phyloP scores from a whole-genome alignment of 495 filamentous ascomycete genomes.

The Lentithecium fluviatile region DNA sequence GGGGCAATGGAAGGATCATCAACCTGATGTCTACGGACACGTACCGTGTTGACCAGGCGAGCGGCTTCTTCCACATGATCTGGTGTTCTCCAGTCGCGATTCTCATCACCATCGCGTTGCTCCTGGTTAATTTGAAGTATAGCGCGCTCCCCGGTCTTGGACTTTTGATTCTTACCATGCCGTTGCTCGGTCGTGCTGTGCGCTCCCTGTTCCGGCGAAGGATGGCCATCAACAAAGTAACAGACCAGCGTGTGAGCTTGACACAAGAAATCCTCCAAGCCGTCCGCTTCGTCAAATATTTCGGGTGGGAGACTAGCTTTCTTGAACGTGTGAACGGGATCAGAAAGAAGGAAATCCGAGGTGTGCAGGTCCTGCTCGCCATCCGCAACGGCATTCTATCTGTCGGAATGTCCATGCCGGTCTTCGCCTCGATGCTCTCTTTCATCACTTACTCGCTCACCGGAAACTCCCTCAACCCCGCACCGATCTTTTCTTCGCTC shows the following conservation, averaged over 20 bases:
- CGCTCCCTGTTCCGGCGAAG: slow-evolving; percentile 67
- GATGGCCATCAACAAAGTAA: slow-evolving; percentile 82
- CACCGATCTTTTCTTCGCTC: slow-evolving; percentile 84
- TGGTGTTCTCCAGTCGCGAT: slow-evolving; percentile 82
- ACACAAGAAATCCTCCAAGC: slow-evolving; percentile 91
- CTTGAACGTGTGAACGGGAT: slow-evolving; percentile 70
- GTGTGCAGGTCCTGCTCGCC: slow-evolving; percentile 75
- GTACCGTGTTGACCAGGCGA: slow-evolving; percentile 82
- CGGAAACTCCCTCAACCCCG: slow-evolving; percentile 66
- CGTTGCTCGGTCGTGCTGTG: slow-evolving; percentile 70
- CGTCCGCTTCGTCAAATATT: slow-evolving; percentile 93
- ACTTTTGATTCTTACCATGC: slow-evolving; percentile 73
- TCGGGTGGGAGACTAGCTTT: slow-evolving; percentile 90
- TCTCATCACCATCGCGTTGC: slow-evolving; percentile 70
- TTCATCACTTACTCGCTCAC: slow-evolving; percentile 91
- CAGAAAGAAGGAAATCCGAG: slow-evolving; percentile 68
- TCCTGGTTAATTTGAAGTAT: slow-evolving; percentile 82
- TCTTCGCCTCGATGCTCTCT: slow-evolving; percentile 90
- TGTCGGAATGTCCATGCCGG: slow-evolving; percentile 68
- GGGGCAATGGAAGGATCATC: slow-evolving; percentile 86
- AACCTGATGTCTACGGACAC: slow-evolving; percentile 94
- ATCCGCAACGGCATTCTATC: slow-evolving; percentile 84
- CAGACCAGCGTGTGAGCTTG: slow-evolving; percentile 83
- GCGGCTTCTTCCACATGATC: slow-evolving; percentile 81
- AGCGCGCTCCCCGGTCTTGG: slow-evolving; percentile 86